phyloP scores from a whole-genome alignment of 257 asterid genomes.

The Solanum gandarillasii region DNA sequence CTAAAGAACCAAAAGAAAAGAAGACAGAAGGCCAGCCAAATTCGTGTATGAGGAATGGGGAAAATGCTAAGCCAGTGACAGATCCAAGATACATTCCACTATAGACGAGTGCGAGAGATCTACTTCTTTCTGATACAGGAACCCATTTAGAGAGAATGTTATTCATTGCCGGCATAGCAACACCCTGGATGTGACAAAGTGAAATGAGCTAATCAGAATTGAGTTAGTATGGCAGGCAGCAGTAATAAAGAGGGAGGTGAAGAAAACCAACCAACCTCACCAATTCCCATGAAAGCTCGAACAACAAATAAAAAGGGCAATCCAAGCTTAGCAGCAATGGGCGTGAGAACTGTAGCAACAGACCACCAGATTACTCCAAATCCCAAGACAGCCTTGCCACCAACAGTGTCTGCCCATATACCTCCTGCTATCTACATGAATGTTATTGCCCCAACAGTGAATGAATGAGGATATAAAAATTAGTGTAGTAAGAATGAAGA shows the following conservation, averaged over 20 bases:
- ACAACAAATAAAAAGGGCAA: slow-evolving; percentile 75
- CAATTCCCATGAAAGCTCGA: slow-evolving; percentile 91
- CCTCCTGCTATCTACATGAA: slow-evolving; percentile 79
- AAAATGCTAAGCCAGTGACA: slow-evolving; percentile 82
- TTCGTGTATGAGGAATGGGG: slow-evolving; percentile 72
- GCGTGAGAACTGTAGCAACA: slow-evolving; percentile 66
- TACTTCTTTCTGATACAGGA: slow-evolving; percentile 89
- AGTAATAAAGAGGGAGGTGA: neutral
- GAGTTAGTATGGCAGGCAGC: neutral
- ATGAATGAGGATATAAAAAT: neutral
- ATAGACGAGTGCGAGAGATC: slow-evolving; percentile 81
- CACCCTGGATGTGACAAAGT: slow-evolving; percentile 53
- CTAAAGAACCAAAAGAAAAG: slow-evolving; percentile 82
- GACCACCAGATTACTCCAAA: slow-evolving; percentile 99
- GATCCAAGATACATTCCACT: slow-evolving; percentile 98
- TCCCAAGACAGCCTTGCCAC: slow-evolving; percentile 81
- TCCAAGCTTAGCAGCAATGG: slow-evolving; percentile 77
- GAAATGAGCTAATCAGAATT: neutral
- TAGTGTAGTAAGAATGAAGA: neutral
- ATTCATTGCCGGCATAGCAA: slow-evolving; percentile 97
- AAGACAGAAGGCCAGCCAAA: slow-evolving; percentile 95
- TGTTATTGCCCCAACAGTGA: neutral
- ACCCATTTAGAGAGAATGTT: slow-evolving; percentile 89
- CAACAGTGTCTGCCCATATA: slow-evolving; percentile 92
- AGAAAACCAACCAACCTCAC: slow-evolving; percentile 78